Percentiles rank a stretch among this genome's conserved stretches.
Conservation (phyloP, 441 rosid species). For the Populus hybrid region DNA sequence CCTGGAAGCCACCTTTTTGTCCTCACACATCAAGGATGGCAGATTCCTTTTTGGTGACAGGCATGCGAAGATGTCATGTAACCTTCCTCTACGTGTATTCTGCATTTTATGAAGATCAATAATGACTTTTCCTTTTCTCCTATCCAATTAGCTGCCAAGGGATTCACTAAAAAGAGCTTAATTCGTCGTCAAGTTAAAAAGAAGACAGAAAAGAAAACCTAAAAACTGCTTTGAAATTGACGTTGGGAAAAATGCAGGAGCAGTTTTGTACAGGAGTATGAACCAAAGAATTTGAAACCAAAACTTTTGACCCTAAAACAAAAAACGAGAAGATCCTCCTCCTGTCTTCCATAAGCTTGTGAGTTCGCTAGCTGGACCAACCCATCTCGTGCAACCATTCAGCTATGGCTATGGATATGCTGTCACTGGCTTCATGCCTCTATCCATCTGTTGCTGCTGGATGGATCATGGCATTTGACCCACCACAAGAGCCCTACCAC, state of each 20-base stretch:
- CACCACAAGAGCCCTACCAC: not conserved
- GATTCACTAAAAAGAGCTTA: not conserved
- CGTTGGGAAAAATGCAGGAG: not conserved
- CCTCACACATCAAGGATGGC: not conserved
- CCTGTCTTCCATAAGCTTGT: not conserved
- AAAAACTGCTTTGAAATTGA: not conserved
- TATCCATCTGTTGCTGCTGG: not conserved
- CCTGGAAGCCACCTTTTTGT: not conserved
- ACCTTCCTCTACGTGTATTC: not conserved
- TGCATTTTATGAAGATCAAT: not conserved
- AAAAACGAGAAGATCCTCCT: no score
- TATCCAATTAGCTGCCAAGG: not conserved
- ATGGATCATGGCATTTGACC: not conserved
- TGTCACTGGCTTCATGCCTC: not conserved
- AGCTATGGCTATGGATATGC: not conserved
- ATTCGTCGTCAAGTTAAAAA: not conserved
- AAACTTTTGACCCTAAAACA: not conserved
- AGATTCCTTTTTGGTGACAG: not conserved
- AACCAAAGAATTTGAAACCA: not conserved
- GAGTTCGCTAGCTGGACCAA: not conserved
- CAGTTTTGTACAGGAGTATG: not conserved
- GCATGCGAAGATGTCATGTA: not conserved
- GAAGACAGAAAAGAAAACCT: not conserved
- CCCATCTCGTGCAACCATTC: not conserved
- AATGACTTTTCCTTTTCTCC: not conserved